Evolutionary conservation across 176 grass and related monocot species (phyloP), one percentile per base, ranked within the genome.

Genomic region (Bromus sterilis): DNA sequence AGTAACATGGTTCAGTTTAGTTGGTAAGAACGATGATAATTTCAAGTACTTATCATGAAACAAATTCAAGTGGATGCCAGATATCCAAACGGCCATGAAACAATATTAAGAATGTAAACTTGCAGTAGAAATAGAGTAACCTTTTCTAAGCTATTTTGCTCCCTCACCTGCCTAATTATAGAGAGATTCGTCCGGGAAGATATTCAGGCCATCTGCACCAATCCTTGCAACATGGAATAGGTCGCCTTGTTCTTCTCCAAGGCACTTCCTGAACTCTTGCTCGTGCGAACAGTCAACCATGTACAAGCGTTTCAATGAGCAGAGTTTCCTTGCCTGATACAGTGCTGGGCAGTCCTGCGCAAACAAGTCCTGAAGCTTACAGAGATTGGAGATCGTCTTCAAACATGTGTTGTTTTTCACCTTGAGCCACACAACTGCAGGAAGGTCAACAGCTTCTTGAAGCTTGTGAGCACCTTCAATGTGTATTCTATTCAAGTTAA

Each of bases 351-450:
- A 83, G 57, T 75, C 81, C 31, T 75, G 71, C 0, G 7, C 71
- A 56, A 65, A 21, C 58, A 66, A 13, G 49, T 75, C 58, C 58
- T 75, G 24, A 12, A 83, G 57, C 41, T 39, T 64, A 20, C 4
- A 11, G 4, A 83, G 70, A 21, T 83, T 83, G 31, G 41, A 39
- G 23, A 83, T 83, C 11, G 9, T 83, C 70, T 31, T 83, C 30
- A 83, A 39, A 31, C 69, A 4, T 12, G 20, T 35, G 70, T 37
- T 75, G 1, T 75, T 63, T 26, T 75, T 83, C 5, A 75, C 41
- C 57, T 75, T 83, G 57, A 83, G 81, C 70, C 70, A 75, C 32
- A 39, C 40, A 12, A 75, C 80, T 4, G 7, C n/a, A 15, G 58
- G 59, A 75, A 83, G 71, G 32, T 40, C 4, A 4, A 35, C 80